phyloP scores from a whole-genome alignment of 805 yeast species.

The Pichia phayaonensis region DNA sequence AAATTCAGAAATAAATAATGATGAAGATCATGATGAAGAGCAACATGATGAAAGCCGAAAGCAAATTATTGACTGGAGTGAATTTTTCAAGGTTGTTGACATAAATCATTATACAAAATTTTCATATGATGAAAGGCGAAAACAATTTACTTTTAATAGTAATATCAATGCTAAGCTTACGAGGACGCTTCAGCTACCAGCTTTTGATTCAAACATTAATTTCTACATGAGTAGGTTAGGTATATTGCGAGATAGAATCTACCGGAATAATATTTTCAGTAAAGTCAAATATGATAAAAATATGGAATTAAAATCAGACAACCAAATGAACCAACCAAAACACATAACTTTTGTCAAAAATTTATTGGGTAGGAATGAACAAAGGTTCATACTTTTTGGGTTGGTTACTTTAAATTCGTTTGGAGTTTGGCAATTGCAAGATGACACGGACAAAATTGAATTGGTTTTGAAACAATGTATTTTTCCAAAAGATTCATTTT shows the following conservation, averaged over 20 bases:
- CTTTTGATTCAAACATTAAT: slow-evolving; percentile 7
- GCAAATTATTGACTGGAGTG: slow-evolving; percentile 52
- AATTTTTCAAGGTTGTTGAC: slow-evolving; percentile 59
- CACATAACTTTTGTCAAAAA: slow-evolving; percentile 71
- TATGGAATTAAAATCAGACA: background rate
- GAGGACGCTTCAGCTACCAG: slow-evolving; percentile 7
- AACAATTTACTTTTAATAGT: slow-evolving; percentile 42
- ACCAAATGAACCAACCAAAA: slow-evolving; percentile 10
- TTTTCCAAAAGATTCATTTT: slow-evolving; percentile 58
- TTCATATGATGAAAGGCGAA: slow-evolving; percentile 51
- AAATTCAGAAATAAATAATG: slow-evolving; percentile 5
- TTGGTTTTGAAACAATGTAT: slow-evolving; percentile 56
- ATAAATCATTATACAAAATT: slow-evolving; percentile 59
- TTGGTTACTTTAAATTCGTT: slow-evolving; percentile 52
- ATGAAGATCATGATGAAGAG: background rate
- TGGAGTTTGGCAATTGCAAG: slow-evolving; percentile 75
- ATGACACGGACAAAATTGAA: slow-evolving; percentile 66
- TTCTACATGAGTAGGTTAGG: slow-evolving; percentile 48
- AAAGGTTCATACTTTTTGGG: slow-evolving; percentile 72
- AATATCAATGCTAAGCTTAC: background rate
- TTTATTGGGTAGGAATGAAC: slow-evolving; percentile 76
- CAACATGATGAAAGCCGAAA: background rate
- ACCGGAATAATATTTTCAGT: slow-evolving; percentile 50
- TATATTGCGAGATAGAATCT: slow-evolving; percentile 59
- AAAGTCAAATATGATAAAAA: slow-evolving; percentile 8